Base-by-base conservation (phyloP, 2,329 filamentous ascomycete species). In the Neofusicoccum cordaticola region DNA sequence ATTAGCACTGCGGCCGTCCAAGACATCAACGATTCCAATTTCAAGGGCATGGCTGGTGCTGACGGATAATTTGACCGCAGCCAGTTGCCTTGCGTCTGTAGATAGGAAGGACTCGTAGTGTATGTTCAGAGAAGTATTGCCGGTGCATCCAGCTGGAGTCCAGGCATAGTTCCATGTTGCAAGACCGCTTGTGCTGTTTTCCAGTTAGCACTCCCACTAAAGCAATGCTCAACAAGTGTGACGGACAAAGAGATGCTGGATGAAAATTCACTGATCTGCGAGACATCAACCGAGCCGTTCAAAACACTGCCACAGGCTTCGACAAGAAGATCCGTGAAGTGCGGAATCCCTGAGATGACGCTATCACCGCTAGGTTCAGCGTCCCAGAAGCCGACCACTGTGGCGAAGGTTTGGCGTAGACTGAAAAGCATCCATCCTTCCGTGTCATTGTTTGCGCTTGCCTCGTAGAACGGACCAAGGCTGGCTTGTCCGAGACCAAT, bases 301-400 rank as follows among this genome's bases (percentile, higher is more conserved):
- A 92, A 78, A 53, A 85, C 81, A 8, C 78, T 76, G 27, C 80
- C 80, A 63, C 83, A 79, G 2, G 83, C 83, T 61, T 86, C 82
- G 17, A 90, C 79, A 41, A 87, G 74, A 42, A 90, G 76, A 1
- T 85, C 86, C 31, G 82, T 51, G 8, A 51, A 82, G 71, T 91
- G 89, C 6, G 90, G 90, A 15, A 92, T 83, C 27, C 90, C 90
- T 60, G 84, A 85, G 67, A 91, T 89, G 58, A 90, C 87, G 69
- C 85, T 89, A 70, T 92, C 89, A 65, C 85, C 85, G 6, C 88
- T 88, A 75, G 82, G 80, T 71, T 90, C 86, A 2, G 79, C 79
- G 67, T 90, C 83, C 72, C 83, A 91, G 71, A 91, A 90, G 1
- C 88, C 88, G 4, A 86, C 83, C 34, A 91, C 84, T 0, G 88